phyloP scores from a whole-genome alignment of 2,329 filamentous ascomycete species.

The Epichloe scottii region DNA sequence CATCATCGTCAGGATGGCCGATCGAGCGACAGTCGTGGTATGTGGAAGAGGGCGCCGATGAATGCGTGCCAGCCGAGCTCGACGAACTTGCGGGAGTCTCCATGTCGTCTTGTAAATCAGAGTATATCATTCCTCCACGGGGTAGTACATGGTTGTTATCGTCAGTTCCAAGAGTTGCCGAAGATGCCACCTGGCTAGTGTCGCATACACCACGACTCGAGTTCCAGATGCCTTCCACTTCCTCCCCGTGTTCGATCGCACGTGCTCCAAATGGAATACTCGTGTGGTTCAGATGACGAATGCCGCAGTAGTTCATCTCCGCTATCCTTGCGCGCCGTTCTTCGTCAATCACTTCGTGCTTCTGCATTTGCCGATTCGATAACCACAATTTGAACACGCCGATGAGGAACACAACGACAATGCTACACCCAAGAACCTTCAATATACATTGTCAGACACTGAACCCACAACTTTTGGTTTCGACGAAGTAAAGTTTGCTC shows the following conservation, averaged over 20 bases:
- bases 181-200: constrained; percentile 12
- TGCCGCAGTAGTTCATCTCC: constrained; percentile 43
- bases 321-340: constrained; percentile 44
- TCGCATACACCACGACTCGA: constrained; percentile 36
- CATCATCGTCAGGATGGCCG: background rate
- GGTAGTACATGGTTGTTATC: background rate
- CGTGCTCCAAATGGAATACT: constrained; percentile 78
- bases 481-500: constrained; percentile 26
- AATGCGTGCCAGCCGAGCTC: background rate
- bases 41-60: background rate
- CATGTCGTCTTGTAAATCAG: background rate
- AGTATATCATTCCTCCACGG: background rate
- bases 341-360: constrained; percentile 52
- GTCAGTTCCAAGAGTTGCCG: constrained; percentile 12
- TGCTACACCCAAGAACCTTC: constrained; percentile 60
- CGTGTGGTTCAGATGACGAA: constrained; percentile 25
- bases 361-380: constrained; percentile 41
- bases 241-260: constrained; percentile 70
- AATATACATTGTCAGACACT: background rate
- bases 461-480: too few species aligned
- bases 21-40: background rate
- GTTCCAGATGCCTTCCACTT: constrained; percentile 78
- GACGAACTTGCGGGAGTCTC: background rate
- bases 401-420: constrained; percentile 55
- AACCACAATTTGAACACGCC: constrained; percentile 58